Conservation (phyloP, 2,329 filamentous ascomycete genomes). For the Clarireedia paspali region DNA sequence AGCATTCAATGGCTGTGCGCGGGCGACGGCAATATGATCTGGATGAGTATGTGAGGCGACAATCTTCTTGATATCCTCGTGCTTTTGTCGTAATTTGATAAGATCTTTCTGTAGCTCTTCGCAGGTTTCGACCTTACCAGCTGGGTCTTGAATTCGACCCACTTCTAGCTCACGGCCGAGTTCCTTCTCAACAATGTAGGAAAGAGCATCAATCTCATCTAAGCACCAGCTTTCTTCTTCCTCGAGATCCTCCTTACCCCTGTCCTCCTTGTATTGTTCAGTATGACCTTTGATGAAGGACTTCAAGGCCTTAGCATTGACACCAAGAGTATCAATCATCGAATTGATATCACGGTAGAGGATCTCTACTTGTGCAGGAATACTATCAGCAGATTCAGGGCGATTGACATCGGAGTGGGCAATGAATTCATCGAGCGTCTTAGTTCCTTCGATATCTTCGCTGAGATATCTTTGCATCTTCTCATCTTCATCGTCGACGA, state of each 20-base stretch:
- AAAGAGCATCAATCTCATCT: slow-evolving; percentile 65
- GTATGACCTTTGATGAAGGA: slow-evolving; percentile 62
- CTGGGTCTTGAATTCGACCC: slow-evolving; percentile 60
- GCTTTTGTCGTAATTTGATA: slow-evolving; percentile 63
- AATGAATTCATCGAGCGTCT: slow-evolving; percentile 60
- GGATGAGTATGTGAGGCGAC: slow-evolving; percentile 63
- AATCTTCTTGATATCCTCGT: slow-evolving; percentile 71
- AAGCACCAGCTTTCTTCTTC: slow-evolving; percentile 63
- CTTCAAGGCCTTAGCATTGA: slow-evolving; percentile 61
- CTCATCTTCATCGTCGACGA: slow-evolving; percentile 64
- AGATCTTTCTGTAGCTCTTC: slow-evolving; percentile 63
- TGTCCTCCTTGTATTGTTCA: slow-evolving; percentile 44
- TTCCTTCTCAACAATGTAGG: slow-evolving; percentile 53
- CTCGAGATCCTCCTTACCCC: slow-evolving; percentile 62
- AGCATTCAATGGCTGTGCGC: slow-evolving; percentile 68
- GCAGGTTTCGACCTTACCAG: slow-evolving; percentile 61
- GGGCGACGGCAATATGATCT: slow-evolving; percentile 54
- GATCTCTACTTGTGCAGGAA: slow-evolving; percentile 56
- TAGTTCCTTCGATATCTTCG: slow-evolving; percentile 52
- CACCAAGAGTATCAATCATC: slow-evolving; percentile 88
- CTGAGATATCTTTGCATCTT: slow-evolving; percentile 55
- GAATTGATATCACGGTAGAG: slow-evolving; percentile 78
- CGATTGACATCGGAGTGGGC: slow-evolving; percentile 49
- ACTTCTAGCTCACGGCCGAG: slow-evolving; percentile 58
- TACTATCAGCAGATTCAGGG: slow-evolving; percentile 38